Conservation (phyloP, 2,329 filamentous ascomycete species). For the Dactylellina drechsleri region DNA sequence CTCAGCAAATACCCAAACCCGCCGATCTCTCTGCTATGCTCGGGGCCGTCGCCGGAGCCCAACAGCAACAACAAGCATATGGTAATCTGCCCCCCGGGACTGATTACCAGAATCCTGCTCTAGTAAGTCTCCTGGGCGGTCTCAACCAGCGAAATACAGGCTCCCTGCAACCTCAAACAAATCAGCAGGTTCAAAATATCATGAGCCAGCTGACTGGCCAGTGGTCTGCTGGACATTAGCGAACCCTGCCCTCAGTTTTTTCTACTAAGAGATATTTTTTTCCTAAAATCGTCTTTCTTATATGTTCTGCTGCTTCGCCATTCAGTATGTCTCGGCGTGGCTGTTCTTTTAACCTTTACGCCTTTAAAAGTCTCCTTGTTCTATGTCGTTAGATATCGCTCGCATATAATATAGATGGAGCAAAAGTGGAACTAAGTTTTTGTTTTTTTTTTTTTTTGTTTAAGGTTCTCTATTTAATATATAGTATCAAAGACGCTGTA, state of each 20-base stretch:
- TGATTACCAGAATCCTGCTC: conserved; percentile 48
- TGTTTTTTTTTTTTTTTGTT: not conserved
- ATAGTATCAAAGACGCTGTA: not conserved
- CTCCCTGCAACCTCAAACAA: conserved; percentile 36
- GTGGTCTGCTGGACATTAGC: conserved; percentile 43
- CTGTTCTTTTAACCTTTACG: not conserved
- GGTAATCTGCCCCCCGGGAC: conserved; percentile 30
- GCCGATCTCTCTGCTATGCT: conserved; percentile 48
- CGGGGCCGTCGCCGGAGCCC: conserved; percentile 43
- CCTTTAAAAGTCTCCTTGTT: conserved; percentile 13
- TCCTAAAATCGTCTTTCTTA: not conserved
- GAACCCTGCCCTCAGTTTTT: not conserved
- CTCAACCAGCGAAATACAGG: conserved; percentile 37
- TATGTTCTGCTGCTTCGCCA: no score
- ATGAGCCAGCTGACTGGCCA: conserved; percentile 54
- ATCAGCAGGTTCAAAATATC: conserved; percentile 53
- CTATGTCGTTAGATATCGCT: no score
- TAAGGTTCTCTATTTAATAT: conserved; percentile 1
- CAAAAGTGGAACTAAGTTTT: not conserved
- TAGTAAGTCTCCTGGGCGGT: conserved; percentile 34
- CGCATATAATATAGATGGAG: conserved; percentile 46
- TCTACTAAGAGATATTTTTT: not conserved
- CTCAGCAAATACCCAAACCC: conserved; percentile 44
- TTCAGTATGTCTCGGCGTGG: not conserved
- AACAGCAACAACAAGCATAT: conserved; percentile 28